Evolutionary conservation across 176 grass and related monocot species (phyloP).

Genomic region (Juncus effusus): DNA sequence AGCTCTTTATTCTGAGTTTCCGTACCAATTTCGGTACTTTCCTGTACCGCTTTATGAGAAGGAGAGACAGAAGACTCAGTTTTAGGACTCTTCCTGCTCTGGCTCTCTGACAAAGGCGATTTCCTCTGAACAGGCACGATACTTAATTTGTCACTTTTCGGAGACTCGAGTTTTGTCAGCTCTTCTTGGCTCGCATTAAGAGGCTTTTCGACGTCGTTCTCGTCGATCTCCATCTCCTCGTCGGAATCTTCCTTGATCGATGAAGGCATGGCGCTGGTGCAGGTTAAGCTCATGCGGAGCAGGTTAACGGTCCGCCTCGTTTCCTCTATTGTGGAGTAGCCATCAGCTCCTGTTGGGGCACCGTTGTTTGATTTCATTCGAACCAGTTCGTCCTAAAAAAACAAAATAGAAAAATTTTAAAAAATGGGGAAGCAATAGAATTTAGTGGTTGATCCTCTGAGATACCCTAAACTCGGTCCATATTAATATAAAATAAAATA

Average conservation of each 20-base stretch:
- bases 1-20: background rate
- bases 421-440: background rate
- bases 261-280: constrained; percentile 48
- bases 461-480: too few species aligned
- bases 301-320: constrained; percentile 78
- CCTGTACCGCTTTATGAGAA: constrained; percentile 33
- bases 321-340: constrained; percentile 57
- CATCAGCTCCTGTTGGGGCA: constrained; percentile 39
- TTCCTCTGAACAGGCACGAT: constrained; percentile 25
- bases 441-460: too few species aligned
- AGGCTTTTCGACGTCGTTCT: constrained; percentile 80
- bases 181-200: constrained; percentile 24
- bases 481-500: too few species aligned
- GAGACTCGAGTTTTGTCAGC: constrained; percentile 10
- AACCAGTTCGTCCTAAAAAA: constrained; percentile 80
- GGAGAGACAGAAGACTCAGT: constrained; percentile 39
- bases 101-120: constrained; percentile 27
- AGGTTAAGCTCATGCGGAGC: constrained; percentile 80
- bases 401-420: constrained; percentile 25
- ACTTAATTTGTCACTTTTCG: constrained; percentile 13
- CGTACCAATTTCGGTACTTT: constrained; percentile 9
- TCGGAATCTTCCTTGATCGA: constrained; percentile 83
- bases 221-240: constrained; percentile 99
- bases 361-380: constrained; percentile 75
- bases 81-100: constrained; percentile 39